These are phyloP conservation scores for Petunia hybrid DNA, from an alignment of 305 asterid species.

Conservation along the genomic window DNA sequence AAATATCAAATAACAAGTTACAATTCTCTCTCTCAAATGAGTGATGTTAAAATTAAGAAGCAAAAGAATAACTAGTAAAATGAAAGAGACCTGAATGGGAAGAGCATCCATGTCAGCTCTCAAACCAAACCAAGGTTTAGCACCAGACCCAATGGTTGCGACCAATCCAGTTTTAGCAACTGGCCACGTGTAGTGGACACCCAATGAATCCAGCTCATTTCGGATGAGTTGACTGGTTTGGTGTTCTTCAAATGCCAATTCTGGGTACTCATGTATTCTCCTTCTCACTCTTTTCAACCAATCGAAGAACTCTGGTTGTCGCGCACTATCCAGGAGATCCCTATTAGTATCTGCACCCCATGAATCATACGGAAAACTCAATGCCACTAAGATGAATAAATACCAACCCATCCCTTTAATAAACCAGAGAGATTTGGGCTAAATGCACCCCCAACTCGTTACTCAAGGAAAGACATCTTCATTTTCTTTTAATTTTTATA, in stretches of 20 bases:
- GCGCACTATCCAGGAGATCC: constrained; percentile 67
- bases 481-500: too few species aligned
- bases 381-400: neutral
- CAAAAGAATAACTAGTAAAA: neutral
- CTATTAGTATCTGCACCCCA: constrained; percentile 27
- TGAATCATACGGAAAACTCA: constrained; percentile 1
- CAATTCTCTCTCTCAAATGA: too few species aligned
- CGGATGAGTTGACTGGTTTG: constrained; percentile 79
- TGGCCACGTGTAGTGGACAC: constrained; percentile 79
- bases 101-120: constrained; percentile 99
- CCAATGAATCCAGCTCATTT: constrained; percentile 75
- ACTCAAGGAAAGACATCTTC: too few species aligned
- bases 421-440: too few species aligned
- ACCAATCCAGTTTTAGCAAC: constrained; percentile 80
- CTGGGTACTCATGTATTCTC: constrained; percentile 82
- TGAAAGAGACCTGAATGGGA: constrained; percentile 69
- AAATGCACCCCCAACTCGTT: too few species aligned
- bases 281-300: constrained; percentile 78
- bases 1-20: too few species aligned
- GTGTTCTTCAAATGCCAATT: constrained; percentile 73
- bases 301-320: constrained; percentile 53
- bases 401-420: too few species aligned
- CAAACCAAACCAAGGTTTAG: constrained; percentile 69
- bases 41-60: too few species aligned
- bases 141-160: constrained; percentile 79